Evolutionary conservation across 306 rosid species (phyloP).

Genomic region (Erythrophleum fordii): DNA sequence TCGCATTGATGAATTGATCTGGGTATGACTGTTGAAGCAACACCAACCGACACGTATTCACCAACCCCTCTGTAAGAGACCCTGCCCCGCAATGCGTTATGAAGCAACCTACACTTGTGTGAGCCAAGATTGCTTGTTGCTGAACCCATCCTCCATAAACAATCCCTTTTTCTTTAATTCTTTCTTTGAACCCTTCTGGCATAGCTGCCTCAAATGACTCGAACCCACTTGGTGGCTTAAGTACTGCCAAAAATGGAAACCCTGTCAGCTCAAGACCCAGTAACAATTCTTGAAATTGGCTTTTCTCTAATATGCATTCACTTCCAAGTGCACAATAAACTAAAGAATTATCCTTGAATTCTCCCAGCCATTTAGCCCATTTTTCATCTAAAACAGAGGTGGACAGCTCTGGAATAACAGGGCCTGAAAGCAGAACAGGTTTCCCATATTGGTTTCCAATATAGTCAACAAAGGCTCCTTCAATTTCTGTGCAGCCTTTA

Average conservation of each 20-base stretch:
- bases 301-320: not conserved
- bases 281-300: constrained; percentile 17
- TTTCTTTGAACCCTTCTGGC: too few species aligned
- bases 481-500: constrained; percentile 21
- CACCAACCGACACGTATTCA: not conserved
- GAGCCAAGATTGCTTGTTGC: not conserved
- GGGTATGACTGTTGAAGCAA: not conserved
- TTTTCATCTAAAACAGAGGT: not conserved
- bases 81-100: constrained; percentile 3
- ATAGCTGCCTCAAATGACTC: not conserved
- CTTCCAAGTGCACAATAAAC: constrained; percentile 28
- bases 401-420: not conserved
- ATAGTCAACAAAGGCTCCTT: not conserved
- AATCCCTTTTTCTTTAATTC: too few species aligned
- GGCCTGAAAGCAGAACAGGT: constrained; percentile 1
- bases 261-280: not conserved
- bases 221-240: not conserved
- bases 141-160: too few species aligned
- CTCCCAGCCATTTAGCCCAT: constrained; percentile 3
- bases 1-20: not conserved
- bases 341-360: not conserved
- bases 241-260: not conserved
- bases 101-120: constrained; percentile 6
- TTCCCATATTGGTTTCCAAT: not conserved
- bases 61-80: not conserved